Conservation (phyloP, 768 basidiomycete genomes). For the Infundibulicybe gibba region DNA sequence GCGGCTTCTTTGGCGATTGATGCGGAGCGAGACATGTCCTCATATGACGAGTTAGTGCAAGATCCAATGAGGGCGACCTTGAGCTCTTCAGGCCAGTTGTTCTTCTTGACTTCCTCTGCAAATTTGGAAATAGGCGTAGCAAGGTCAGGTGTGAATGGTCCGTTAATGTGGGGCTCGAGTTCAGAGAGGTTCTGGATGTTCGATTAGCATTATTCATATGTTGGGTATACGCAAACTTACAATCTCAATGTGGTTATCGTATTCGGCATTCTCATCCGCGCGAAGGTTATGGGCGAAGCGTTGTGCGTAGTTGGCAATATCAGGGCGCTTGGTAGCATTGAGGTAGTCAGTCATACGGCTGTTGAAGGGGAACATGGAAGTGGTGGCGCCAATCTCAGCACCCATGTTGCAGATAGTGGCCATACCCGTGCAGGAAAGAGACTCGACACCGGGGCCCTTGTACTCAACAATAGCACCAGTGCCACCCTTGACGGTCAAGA, state of each 20-base stretch:
- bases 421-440: constrained; percentile 98
- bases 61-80: constrained; percentile 98
- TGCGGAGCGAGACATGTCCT: constrained; percentile 98
- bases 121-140: constrained; percentile 98
- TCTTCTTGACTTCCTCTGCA: constrained; percentile 85
- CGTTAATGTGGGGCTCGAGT: constrained; percentile 99
- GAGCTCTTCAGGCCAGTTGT: constrained; percentile 95
- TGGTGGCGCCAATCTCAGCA: constrained; percentile 99
- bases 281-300: constrained; percentile 87
- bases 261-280: constrained; percentile 86
- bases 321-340: constrained; percentile 87
- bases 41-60: constrained; percentile 99
- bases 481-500: constrained; percentile 98
- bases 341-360: constrained; percentile 90
- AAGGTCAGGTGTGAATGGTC: constrained; percentile 99
- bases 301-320: constrained; percentile 87
- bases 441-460: constrained; percentile 90
- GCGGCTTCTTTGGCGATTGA: constrained; percentile 89
- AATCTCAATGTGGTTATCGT: constrained; percentile 92
- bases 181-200: constrained; percentile 78
- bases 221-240: constrained; percentile 36
- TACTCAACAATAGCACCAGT: constrained; percentile 99
- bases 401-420: constrained; percentile 99
- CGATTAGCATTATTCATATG: constrained; percentile 4
- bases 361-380: constrained; percentile 99